Percentiles rank a stretch among this genome's conserved stretches.
Conservation (phyloP, 306 rosid species). For the Dryas octopetala region DNA sequence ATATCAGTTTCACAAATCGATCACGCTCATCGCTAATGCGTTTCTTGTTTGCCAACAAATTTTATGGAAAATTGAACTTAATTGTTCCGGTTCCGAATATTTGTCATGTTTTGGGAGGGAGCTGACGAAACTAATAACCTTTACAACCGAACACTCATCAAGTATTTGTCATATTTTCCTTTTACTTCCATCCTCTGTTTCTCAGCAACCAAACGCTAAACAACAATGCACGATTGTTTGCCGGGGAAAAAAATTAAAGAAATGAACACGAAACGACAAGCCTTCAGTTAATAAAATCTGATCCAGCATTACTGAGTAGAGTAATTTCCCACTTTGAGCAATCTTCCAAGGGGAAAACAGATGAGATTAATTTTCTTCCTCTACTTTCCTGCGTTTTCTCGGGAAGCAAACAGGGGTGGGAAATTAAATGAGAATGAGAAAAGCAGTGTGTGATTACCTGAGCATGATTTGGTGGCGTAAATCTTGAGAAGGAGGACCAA, state of each 20-base stretch:
- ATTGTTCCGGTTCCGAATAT: not conserved
- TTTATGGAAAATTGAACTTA: not conserved
- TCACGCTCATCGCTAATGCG: constrained; percentile 1
- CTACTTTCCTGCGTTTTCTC: not conserved
- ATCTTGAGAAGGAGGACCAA: constrained; percentile 88
- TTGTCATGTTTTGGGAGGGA: not conserved
- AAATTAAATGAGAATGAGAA: not conserved
- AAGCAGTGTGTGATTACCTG: constrained; percentile 44
- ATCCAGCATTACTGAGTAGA: not conserved
- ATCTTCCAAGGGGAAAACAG: not conserved
- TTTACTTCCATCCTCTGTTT: too few relatives aligned
- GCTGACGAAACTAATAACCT: not conserved
- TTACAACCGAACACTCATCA: not conserved
- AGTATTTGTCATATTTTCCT: too few relatives aligned
- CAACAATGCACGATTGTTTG: too few relatives aligned
- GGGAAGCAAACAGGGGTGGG: not conserved
- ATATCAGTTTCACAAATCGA: not conserved
- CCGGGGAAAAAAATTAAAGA: too few relatives aligned
- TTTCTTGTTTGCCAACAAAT: not conserved
- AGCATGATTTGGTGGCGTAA: constrained; percentile 94
- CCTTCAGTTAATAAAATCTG: too few relatives aligned
- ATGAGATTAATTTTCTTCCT: not conserved
- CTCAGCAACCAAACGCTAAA: too few relatives aligned
- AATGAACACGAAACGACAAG: too few relatives aligned
- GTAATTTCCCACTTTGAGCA: not conserved